These are phyloP conservation scores for Blastomyces silverae DNA, from an alignment of 2,329 filamentous ascomycete genomes.

Conservation along the genomic window DNA sequence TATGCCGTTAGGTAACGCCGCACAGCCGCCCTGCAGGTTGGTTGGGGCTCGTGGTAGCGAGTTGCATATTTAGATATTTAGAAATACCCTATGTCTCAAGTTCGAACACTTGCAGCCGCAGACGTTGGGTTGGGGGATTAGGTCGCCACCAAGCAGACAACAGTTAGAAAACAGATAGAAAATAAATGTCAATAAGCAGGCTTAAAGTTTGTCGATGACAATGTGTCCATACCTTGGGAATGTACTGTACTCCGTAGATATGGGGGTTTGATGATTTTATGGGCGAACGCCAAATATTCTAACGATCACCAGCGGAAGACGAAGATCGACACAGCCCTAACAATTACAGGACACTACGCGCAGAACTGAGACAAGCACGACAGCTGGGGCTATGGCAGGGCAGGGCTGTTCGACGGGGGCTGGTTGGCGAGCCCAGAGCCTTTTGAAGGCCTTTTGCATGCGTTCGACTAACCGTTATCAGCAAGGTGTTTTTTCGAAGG, in stretches of 20 bases:
- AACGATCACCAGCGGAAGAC: neutral
- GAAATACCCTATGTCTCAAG: neutral
- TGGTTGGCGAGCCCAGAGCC: neutral
- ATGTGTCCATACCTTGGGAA: neutral
- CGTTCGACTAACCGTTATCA: neutral
- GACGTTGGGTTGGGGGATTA: neutral
- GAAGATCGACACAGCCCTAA: constrained; percentile 1
- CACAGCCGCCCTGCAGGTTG: neutral
- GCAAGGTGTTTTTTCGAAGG: neutral
- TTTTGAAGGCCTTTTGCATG: neutral
- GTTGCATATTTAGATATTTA: neutral
- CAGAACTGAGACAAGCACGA: neutral
- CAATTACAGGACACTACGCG: neutral
- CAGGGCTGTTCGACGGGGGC: neutral
- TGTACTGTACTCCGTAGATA: too few species aligned
- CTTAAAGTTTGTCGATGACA: neutral
- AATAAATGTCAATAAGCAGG: neutral
- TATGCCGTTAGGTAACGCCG: neutral
- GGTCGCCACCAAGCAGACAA: neutral
- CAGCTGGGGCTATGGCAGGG: neutral
- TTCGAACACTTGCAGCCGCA: neutral
- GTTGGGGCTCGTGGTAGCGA: neutral
- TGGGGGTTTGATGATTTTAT: neutral
- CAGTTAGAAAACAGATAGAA: neutral
- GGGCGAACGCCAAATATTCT: neutral